Evolutionary conservation across 2,329 filamentous ascomycete genomes (phyloP), one percentile per base, ranked within the genome.

Genomic region (Colletotrichum navitas): DNA sequence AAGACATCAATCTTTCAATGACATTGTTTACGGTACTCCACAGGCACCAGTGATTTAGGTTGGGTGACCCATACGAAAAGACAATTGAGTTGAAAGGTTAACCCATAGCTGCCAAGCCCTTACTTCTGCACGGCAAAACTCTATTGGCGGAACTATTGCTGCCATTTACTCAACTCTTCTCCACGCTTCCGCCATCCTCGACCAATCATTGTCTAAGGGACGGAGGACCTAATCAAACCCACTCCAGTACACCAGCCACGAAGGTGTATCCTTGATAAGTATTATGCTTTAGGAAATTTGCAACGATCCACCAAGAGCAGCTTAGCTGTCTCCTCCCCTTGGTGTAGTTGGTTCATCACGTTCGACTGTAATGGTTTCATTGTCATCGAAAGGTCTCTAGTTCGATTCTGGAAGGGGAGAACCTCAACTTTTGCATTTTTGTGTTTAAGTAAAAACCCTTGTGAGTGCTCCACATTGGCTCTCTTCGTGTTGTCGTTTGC

Each of bases 301-400:
- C 26, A 67, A 43, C 58, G 14, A 32, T 68, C 26, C 45, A 52
- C 47, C 47, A 36, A 60, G 54, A 47, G 41, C 54, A 49, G 67
- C 62, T n/a, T 39, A 49, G 45, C 62, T 55, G 59, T 41, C n/a
- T 43, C 26, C 64, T 54, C 64, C 51, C 51, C 21, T 39, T 63
- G 56, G 58, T 63, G 68, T 71, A 63, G 66, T 63, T 63, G 47
- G 59, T 68, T 63, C 24, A 68, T 71, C 68, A 71, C 65, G 68
- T 63, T 68, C 61, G 66, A 69, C 66, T 69, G 66, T 69, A 69
- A 69, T 69, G 54, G 66, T 60, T 60, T 21, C 66, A 55, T 59
- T 55, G 55, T 69, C 18, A 69, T 69, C 66, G 66, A 69, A 69
- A 69, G 66, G 64, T 51, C 41, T 34, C 68, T 71, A 62, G 56